Conservation (phyloP, 1,139 yeast species). For the Pichia sp. region DNA sequence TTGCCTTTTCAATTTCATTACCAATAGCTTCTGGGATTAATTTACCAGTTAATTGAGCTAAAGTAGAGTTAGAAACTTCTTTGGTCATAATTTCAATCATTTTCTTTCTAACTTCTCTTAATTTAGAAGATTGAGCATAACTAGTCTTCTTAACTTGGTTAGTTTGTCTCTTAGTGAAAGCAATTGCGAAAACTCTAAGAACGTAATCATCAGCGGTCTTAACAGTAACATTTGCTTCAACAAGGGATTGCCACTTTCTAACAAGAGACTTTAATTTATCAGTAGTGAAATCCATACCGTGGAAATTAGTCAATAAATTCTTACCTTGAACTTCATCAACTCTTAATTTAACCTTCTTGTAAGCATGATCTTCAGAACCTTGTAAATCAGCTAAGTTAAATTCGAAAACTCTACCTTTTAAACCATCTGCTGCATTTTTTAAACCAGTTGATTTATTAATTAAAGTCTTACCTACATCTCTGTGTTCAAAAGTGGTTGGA, state of each 20-base stretch:
- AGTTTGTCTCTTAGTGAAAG: constrained; percentile 86
- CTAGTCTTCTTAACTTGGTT: constrained; percentile 89
- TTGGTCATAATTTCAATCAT: constrained; percentile 80
- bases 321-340: constrained; percentile 92
- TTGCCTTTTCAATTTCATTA: constrained; percentile 83
- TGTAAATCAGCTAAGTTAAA: constrained; percentile 84
- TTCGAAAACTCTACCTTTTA: constrained; percentile 87
- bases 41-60: constrained; percentile 82
- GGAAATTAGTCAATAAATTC: constrained; percentile 91
- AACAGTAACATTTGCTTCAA: constrained; percentile 86
- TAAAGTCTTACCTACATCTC: constrained; percentile 90
- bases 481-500: constrained; percentile 89
- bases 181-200: constrained; percentile 82
- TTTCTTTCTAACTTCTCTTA: constrained; percentile 78
- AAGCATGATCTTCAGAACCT: constrained; percentile 89
- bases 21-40: constrained; percentile 88
- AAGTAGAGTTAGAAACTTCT: constrained; percentile 77
- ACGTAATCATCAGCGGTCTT: constrained; percentile 90
- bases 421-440: constrained; percentile 86
- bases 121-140: constrained; percentile 85
- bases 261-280: constrained; percentile 87
- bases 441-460: constrained; percentile 93
- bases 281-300: constrained; percentile 87
- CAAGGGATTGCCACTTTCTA: constrained; percentile 90
- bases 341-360: constrained; percentile 84